Percentiles rank a stretch among this genome's conserved stretches.
These are phyloP conservation scores for Polyrhizophydium stewartii DNA, from an alignment of 371 early-diverging fungal genomes.

Conservation along the genomic window DNA sequence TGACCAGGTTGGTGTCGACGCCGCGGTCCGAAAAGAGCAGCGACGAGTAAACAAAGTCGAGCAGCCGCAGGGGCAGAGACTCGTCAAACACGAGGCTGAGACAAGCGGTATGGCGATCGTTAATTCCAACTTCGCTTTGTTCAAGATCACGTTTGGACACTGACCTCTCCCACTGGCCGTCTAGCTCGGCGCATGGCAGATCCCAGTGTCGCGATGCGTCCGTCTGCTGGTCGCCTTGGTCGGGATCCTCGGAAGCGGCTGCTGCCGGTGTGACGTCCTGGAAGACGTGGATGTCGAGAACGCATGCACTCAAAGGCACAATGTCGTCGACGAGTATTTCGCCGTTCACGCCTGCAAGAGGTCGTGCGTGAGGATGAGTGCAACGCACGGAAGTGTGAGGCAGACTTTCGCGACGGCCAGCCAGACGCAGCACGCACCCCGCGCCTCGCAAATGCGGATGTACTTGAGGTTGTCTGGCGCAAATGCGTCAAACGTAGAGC, in stretches of 20 bases:
- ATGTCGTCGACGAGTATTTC: background rate
- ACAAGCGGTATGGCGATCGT: no score
- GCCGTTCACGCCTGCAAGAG: no score
- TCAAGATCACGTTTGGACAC: background rate
- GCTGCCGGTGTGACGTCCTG: background rate
- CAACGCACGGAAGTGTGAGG: no score
- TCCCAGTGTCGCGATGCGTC: constrained; percentile 11
- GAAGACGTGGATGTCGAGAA: background rate
- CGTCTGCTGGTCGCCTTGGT: no score
- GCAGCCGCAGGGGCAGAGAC: constrained; percentile 32
- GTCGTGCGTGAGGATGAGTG: no score
- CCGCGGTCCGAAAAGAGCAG: constrained; percentile 50
- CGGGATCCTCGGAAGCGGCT: no score
- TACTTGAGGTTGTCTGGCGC: no score
- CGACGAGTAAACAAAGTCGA: constrained; percentile 52
- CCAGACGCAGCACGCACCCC: no score
- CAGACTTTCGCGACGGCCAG: no score
- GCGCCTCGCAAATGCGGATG: background rate
- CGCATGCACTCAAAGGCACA: background rate
- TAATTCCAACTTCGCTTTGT: no score
- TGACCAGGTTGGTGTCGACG: constrained; percentile 50
- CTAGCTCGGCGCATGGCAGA: constrained; percentile 33
- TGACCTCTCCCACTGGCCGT: constrained; percentile 55
- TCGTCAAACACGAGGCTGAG: constrained; percentile 52
- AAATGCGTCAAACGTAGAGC: no score